phyloP scores from a whole-genome alignment of 1,139 yeast species.

The Petasospora fabianii region DNA sequence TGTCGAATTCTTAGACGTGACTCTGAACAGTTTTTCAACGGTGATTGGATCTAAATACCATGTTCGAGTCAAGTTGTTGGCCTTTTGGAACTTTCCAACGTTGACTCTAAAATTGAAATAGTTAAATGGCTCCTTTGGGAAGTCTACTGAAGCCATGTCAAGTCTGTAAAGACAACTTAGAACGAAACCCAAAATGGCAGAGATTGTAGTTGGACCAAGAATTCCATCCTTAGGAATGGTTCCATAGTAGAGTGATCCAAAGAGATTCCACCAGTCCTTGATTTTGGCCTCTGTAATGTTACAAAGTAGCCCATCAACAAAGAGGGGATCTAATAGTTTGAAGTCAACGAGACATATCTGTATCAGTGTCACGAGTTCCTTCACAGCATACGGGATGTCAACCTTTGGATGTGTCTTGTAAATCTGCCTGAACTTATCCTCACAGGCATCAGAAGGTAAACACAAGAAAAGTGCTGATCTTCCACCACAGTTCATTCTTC shows the following conservation, averaged over 20 bases:
- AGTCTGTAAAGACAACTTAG: slow-evolving; percentile 65
- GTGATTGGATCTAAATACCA: slow-evolving; percentile 63
- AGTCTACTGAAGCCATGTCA: slow-evolving; percentile 68
- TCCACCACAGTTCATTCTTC: slow-evolving; percentile 80
- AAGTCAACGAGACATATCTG: slow-evolving; percentile 80
- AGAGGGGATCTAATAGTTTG: slow-evolving; percentile 61
- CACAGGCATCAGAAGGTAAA: slow-evolving; percentile 70
- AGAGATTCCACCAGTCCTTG: slow-evolving; percentile 74
- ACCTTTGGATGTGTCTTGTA: slow-evolving; percentile 53
- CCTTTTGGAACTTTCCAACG: slow-evolving; percentile 68
- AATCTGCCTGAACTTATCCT: slow-evolving; percentile 77
- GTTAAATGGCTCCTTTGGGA: slow-evolving; percentile 86
- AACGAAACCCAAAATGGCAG: slow-evolving; percentile 61
- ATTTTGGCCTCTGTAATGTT: slow-evolving; percentile 71
- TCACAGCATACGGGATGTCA: slow-evolving; percentile 52
- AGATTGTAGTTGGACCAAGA: slow-evolving; percentile 50
- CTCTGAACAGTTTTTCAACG: slow-evolving; percentile 52
- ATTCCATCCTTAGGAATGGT: slow-evolving; percentile 44
- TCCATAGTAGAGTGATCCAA: slow-evolving; percentile 61
- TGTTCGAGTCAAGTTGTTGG: slow-evolving; percentile 53
- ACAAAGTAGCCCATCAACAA: slow-evolving; percentile 84
- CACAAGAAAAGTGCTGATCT: slow-evolving; percentile 70
- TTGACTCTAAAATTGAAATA: slow-evolving; percentile 59
- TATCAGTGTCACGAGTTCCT: slow-evolving; percentile 67
- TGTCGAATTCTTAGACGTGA: slow-evolving; percentile 49